Evolutionary conservation across 352 stramenopile genomes (phyloP).

Genomic region (Phytophthora aleatoria): DNA sequence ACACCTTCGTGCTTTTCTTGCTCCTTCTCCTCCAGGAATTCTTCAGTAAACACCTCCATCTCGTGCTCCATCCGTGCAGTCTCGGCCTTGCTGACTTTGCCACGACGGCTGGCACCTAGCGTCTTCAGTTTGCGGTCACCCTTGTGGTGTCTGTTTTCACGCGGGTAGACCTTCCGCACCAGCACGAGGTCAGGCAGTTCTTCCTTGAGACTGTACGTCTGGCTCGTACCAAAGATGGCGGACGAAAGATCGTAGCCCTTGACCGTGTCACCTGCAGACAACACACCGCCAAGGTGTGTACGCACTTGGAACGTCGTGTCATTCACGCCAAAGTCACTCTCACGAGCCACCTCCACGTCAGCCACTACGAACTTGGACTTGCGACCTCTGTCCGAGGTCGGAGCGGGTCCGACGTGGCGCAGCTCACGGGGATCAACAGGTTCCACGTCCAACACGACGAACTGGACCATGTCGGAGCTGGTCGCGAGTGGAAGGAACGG

Average conservation of each 20-base stretch:
- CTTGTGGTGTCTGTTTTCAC: slow-evolving; percentile 50
- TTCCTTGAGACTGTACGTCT: slow-evolving; percentile 51
- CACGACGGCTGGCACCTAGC: slow-evolving; percentile 36
- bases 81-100: slow-evolving; percentile 63
- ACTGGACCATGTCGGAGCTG: slow-evolving; percentile 65
- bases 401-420: slow-evolving; percentile 17
- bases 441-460: slow-evolving; percentile 75
- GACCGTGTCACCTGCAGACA: slow-evolving; percentile 68
- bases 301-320: slow-evolving; percentile 74
- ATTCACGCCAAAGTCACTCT: slow-evolving; percentile 80
- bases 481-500: slow-evolving; percentile 68
- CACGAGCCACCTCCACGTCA: slow-evolving; percentile 72
- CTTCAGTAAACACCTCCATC: slow-evolving; percentile 64
- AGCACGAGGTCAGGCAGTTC: slow-evolving; percentile 79
- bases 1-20: slow-evolving; percentile 33
- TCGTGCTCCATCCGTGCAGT: slow-evolving; percentile 52
- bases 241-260: slow-evolving; percentile 77
- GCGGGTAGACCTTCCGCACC: slow-evolving; percentile 71
- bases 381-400: slow-evolving; percentile 10
- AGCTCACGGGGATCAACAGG: slow-evolving; percentile 40
- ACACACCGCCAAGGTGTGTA: slow-evolving; percentile 62
- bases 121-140: slow-evolving; percentile 52
- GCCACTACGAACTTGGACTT: slow-evolving; percentile 51
- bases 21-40: slow-evolving; percentile 63
- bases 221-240: slow-evolving; percentile 52